Base-by-base conservation (phyloP, 2,329 filamentous ascomycete genomes). In the Talaromyces verruculosus region DNA sequence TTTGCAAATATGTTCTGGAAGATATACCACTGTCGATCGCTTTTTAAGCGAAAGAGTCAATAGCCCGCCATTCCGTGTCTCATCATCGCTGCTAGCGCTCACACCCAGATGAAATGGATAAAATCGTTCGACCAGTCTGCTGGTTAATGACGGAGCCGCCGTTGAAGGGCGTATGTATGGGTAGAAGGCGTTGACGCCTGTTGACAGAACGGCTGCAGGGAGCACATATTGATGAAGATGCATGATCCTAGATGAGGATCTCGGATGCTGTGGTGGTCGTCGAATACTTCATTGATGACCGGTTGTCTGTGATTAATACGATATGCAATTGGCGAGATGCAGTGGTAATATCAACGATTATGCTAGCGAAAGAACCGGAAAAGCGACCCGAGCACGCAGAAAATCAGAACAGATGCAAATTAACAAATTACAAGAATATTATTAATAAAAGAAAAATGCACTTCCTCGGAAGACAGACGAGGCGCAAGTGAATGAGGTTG, bases 111-210 rank as follows among this genome's bases (percentile, higher is more conserved):
- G 69, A 70, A 72, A 73, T 5, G 77, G 77, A 55, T 77, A 67
- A 65, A 79, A 79, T 35, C 78, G 76, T 43, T 72, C 71, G 45
- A 66, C 64, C 5, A 72, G 69, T 58, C 70, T 71, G 43, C 65
- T 67, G 33, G 63, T 41, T 33, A 65, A 43, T 19, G 65, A 63
- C 61, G 17, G 67, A 62, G 37, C 72, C 68, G 53, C 65, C 69
- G 66, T 68, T 17, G 69, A 62, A 3, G 67, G 49, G 37, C 74
- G 69, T 37, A 74, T 72, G 68, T 77, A 81, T 19, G 80, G 80
- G 68, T 80, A 81, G 63, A 82, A 82, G 67, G 80, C 80, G 22
- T 74, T 73, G n/a, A 74, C 77, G 57, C 73, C 70, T 15, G 72
- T 72, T 22, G 72, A 75, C n/a, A 79, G 71, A 65, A 67, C 71